Conservation (phyloP, 805 yeast genomes). For the Zygosaccharomyces siamensis region DNA sequence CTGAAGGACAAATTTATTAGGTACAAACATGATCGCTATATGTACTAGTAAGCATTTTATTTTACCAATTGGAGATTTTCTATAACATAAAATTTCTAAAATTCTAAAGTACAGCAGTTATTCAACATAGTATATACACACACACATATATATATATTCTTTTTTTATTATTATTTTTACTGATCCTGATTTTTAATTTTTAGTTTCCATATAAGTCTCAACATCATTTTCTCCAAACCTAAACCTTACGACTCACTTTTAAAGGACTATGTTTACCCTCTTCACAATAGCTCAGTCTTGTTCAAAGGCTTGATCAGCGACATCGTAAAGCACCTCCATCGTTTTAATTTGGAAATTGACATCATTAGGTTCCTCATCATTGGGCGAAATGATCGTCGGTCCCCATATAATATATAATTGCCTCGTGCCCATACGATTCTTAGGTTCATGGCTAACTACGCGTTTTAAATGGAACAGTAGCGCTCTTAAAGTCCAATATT, state of each 20-base stretch:
- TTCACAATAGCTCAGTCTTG: constrained; percentile 38
- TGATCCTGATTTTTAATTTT: not conserved
- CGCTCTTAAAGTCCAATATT: constrained; percentile 85
- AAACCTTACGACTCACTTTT: not conserved
- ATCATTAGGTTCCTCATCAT: constrained; percentile 63
- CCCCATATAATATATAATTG: constrained; percentile 94
- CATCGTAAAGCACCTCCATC: constrained; percentile 76
- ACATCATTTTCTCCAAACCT: not conserved
- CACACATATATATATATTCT: not conserved
- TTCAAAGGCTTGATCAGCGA: constrained; percentile 77
- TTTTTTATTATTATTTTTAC: not conserved
- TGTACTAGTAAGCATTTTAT: constrained; percentile 5
- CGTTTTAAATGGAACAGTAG: constrained; percentile 79
- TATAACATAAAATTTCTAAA: not conserved
- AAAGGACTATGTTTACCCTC: no score
- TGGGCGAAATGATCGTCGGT: constrained; percentile 71
- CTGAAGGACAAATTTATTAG: constrained; percentile 13
- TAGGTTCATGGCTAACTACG: constrained; percentile 55
- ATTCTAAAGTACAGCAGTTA: not conserved
- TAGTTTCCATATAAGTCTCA: not conserved
- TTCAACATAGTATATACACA: not conserved
- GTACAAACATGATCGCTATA: constrained; percentile 5
- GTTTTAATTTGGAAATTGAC: constrained; percentile 71
- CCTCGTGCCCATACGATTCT: constrained; percentile 77
- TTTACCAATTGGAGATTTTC: not conserved